Evolutionary conservation across 495 filamentous ascomycete genomes (phyloP).

Genomic region (Rostrohypoxylon terebratum): DNA sequence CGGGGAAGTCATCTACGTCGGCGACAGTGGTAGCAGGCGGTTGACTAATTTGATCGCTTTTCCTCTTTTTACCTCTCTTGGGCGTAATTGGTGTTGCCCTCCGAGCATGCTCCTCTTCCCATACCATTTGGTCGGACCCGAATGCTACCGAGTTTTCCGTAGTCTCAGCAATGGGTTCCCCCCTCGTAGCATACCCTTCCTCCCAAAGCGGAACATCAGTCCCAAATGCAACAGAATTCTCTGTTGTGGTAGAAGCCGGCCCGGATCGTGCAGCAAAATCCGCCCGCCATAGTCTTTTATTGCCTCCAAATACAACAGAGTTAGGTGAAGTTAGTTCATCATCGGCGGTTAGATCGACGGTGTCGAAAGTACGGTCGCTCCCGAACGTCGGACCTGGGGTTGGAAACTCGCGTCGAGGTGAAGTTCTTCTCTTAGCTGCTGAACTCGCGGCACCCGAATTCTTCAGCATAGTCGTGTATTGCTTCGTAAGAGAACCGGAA

Average conservation of each 20-base stretch:
- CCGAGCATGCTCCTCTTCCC: slow-evolving; percentile 68
- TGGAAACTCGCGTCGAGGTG: slow-evolving; percentile 31
- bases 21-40: slow-evolving; percentile 43
- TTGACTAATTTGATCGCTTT: slow-evolving; percentile 73
- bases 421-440: slow-evolving; percentile 44
- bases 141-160: slow-evolving; percentile 58
- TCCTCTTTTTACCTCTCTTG: slow-evolving; percentile 75
- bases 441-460: slow-evolving; percentile 37
- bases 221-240: slow-evolving; percentile 54
- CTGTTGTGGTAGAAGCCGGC: slow-evolving; percentile 59
- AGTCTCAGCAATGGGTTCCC: slow-evolving; percentile 36
- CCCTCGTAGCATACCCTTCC: slow-evolving; percentile 46
- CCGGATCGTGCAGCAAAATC: slow-evolving; percentile 58
- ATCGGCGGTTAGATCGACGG: slow-evolving; percentile 79
- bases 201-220: slow-evolving; percentile 46
- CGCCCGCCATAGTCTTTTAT: slow-evolving; percentile 69
- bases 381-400: slow-evolving; percentile 46
- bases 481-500: slow-evolving; percentile 49
- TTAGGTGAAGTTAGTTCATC: slow-evolving; percentile 54
- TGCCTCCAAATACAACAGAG: slow-evolving; percentile 64
- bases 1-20: slow-evolving; percentile 53
- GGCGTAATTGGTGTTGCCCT: slow-evolving; percentile 51
- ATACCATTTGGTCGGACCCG: slow-evolving; percentile 67
- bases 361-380: slow-evolving; percentile 58
- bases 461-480: slow-evolving; percentile 50